These are phyloP conservation scores for Stentor coeruleus DNA, from an alignment of 73 alveolate species.

Conservation along the genomic window DNA sequence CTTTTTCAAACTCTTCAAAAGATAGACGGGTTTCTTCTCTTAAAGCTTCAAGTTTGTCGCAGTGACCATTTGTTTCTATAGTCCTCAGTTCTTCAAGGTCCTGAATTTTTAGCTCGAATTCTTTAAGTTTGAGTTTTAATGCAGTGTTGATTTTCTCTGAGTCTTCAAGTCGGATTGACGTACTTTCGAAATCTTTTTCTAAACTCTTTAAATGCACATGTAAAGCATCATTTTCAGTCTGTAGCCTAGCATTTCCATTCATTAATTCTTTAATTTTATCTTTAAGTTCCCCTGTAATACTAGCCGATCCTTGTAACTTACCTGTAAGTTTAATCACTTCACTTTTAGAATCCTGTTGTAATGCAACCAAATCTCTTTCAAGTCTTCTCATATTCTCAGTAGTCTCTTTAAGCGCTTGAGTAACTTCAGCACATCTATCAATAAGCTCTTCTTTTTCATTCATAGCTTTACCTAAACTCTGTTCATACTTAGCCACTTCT, in stretches of 20 bases:
- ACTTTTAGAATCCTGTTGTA: slow-evolving; percentile 22
- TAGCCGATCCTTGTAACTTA: slow-evolving; percentile 16
- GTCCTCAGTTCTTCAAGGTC: slow-evolving; percentile 30
- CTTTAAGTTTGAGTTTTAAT: background rate
- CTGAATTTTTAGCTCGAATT: background rate
- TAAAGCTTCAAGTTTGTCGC: slow-evolving; percentile 20
- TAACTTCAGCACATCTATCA: background rate
- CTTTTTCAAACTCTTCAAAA: slow-evolving; percentile 30
- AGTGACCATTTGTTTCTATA: slow-evolving; percentile 18
- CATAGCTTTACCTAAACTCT: background rate
- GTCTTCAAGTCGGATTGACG: background rate
- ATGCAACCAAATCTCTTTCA: background rate
- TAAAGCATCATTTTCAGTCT: slow-evolving; percentile 5
- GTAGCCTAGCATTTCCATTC: background rate
- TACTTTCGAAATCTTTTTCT: slow-evolving; percentile 13
- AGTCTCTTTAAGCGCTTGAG: slow-evolving; percentile 1
- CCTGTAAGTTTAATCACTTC: slow-evolving; percentile 33
- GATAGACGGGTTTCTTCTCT: slow-evolving; percentile 27
- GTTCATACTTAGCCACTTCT: background rate
- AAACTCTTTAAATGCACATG: slow-evolving; percentile 6
- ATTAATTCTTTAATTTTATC: slow-evolving; percentile 19
- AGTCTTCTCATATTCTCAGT: slow-evolving; percentile 1
- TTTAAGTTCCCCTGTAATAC: slow-evolving; percentile 16
- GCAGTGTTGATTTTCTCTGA: slow-evolving; percentile 21
- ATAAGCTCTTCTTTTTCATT: background rate